Evolutionary conservation across 805 yeast species (phyloP).

Genomic region (Soucietia sequanensis): DNA sequence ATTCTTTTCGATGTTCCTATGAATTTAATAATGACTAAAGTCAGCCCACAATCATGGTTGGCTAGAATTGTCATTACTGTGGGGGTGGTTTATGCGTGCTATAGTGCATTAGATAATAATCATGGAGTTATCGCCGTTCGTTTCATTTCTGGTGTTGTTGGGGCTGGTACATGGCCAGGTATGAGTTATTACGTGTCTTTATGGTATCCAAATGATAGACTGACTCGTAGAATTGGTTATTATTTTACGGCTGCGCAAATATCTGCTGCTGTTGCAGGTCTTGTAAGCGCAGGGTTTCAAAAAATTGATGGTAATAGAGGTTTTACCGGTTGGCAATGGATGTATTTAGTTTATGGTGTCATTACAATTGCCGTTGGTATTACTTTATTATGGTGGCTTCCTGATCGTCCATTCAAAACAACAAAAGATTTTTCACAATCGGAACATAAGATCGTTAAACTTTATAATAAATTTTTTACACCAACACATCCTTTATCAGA

Average conservation of each 20-base stretch:
- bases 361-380: constrained; percentile 66
- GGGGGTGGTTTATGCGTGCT: constrained; percentile 76
- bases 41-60: constrained; percentile 85
- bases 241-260: constrained; percentile 90
- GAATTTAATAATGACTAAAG: constrained; percentile 79
- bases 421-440: constrained; percentile 5
- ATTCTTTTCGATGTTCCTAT: constrained; percentile 85
- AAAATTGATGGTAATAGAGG: constrained; percentile 73
- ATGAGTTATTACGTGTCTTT: constrained; percentile 77
- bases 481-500: constrained; percentile 50
- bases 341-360: constrained; percentile 74
- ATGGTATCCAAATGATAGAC: constrained; percentile 81
- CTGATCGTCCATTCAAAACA: constrained; percentile 61
- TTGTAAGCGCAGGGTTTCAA: constrained; percentile 86
- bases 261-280: constrained; percentile 87
- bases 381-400: constrained; percentile 76
- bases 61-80: constrained; percentile 74
- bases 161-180: constrained; percentile 92
- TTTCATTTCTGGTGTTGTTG: constrained; percentile 70
- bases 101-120: constrained; percentile 54
- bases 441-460: constrained; percentile 12
- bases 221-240: constrained; percentile 79
- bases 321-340: constrained; percentile 82
- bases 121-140: constrained; percentile 69
- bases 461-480: constrained; percentile 25